Conservation (phyloP, 768 basidiomycete genomes). For the Kwoniella shandongensis region DNA sequence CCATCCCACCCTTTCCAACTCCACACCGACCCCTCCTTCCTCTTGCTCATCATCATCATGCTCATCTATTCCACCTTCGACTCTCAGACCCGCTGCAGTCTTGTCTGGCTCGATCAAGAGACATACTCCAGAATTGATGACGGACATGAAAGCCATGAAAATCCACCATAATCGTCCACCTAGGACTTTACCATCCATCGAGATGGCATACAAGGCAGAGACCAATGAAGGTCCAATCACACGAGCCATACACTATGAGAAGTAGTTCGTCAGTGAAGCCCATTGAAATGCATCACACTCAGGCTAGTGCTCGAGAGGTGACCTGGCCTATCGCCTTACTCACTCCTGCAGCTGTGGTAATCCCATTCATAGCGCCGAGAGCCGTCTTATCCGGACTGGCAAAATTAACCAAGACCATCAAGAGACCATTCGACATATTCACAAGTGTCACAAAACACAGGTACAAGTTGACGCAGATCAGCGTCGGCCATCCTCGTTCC, state of each 20-base stretch:
- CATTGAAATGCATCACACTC: too few species aligned
- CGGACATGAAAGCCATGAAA: conserved; percentile 47
- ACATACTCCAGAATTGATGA: conserved; percentile 35
- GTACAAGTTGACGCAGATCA: conserved; percentile 40
- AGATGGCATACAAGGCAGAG: conserved; percentile 45
- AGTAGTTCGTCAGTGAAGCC: too few species aligned
- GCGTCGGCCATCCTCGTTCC: conserved; percentile 33
- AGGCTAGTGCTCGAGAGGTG: too few species aligned
- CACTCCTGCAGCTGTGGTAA: conserved; percentile 44
- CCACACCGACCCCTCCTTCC: not conserved
- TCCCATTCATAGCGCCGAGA: conserved; percentile 51
- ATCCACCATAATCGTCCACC: conserved; percentile 53
- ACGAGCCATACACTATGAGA: conserved; percentile 41
- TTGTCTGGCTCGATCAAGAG: conserved; percentile 11
- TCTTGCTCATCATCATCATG: not conserved
- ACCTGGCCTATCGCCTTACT: conserved; percentile 8
- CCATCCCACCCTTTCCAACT: too few species aligned
- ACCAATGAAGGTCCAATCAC: conserved; percentile 50
- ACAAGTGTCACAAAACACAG: conserved; percentile 44
- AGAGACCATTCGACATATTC: conserved; percentile 35
- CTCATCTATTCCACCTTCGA: not conserved
- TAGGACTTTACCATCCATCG: conserved; percentile 46
- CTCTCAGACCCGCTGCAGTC: not conserved
- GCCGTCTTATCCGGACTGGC: conserved; percentile 45
- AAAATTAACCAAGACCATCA: conserved; percentile 51